phyloP scores from a whole-genome alignment of 257 asterid species.

The Plectranthus barbatus region DNA sequence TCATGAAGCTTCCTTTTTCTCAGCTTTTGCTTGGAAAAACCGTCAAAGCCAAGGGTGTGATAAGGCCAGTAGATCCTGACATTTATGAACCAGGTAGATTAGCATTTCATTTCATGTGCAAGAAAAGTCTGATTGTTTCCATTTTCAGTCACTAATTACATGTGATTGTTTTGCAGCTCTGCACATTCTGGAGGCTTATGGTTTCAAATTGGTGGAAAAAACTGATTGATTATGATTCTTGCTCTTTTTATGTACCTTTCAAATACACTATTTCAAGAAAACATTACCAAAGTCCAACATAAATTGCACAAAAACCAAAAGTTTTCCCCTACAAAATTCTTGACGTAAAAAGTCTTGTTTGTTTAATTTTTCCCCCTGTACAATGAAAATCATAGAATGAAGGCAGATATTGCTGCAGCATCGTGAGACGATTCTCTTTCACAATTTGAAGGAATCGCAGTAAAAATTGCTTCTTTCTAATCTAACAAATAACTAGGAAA shows the following conservation, averaged over 20 bases:
- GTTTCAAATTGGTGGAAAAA: slow-evolving; percentile 75
- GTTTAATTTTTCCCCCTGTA: not conserved
- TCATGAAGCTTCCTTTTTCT: not conserved
- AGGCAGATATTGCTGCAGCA: too few relatives aligned
- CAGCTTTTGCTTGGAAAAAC: slow-evolving; percentile 69
- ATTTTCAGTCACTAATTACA: not conserved
- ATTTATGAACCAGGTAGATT: slow-evolving; percentile 70
- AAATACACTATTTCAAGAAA: not conserved
- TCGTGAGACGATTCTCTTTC: not conserved
- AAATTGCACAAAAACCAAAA: too few relatives aligned
- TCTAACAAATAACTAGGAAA: slow-evolving; percentile 20
- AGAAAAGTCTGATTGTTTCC: not conserved
- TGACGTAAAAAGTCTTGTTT: not conserved
- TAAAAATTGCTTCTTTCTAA: not conserved
- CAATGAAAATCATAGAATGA: slow-evolving; percentile 2
- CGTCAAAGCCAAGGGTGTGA: slow-evolving; percentile 54
- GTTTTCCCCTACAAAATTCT: not conserved
- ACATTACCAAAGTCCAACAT: too few relatives aligned
- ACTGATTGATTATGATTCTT: slow-evolving; percentile 23
- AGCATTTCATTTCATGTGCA: not conserved
- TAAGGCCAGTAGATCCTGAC: slow-evolving; percentile 73
- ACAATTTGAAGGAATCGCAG: slow-evolving; percentile 6
- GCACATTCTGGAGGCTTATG: slow-evolving; percentile 67
- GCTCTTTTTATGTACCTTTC: not conserved
- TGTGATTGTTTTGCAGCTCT: slow-evolving; percentile 44